phyloP scores from a whole-genome alignment of 768 basidiomycete genomes.

The Suillus subaureus region DNA sequence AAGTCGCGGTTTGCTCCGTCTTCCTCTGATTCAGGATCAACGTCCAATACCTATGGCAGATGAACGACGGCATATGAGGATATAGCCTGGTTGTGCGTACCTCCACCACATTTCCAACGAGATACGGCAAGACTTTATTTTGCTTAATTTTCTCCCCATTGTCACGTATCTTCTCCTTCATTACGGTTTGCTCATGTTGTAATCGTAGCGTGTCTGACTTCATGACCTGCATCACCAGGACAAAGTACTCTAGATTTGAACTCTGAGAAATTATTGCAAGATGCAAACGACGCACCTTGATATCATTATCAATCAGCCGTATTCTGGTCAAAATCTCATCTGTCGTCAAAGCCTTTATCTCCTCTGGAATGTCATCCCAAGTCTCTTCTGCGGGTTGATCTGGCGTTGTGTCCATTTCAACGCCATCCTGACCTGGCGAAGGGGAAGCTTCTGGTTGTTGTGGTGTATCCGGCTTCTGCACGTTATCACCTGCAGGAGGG shows the following conservation, averaged over 20 bases:
- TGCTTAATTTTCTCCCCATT: conserved; percentile 99
- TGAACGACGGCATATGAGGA: conserved; percentile 5
- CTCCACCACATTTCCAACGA: conserved; percentile 98
- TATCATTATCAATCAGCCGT: conserved; percentile 94
- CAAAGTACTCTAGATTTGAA: not conserved
- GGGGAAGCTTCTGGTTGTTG: conserved; percentile 43
- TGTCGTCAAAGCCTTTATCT: conserved; percentile 73
- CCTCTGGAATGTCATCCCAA: conserved; percentile 91
- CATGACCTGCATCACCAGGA: conserved; percentile 73
- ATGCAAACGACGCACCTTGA: conserved; percentile 62
- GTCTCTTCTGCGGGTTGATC: conserved; percentile 75
- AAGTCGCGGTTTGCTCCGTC: conserved; percentile 96
- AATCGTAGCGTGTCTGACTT: conserved; percentile 90
- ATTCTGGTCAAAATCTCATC: conserved; percentile 91
- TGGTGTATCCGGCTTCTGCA: conserved; percentile 43
- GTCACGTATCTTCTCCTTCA: conserved; percentile 99
- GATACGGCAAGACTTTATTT: conserved; percentile 97
- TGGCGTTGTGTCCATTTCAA: conserved; percentile 73
- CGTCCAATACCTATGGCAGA: conserved; percentile 78
- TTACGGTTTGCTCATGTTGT: conserved; percentile 91
- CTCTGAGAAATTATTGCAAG: not conserved
- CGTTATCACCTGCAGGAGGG: conserved; percentile 47
- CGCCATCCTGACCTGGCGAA: conserved; percentile 37
- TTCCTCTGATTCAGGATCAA: conserved; percentile 91
- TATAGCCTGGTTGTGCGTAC: conserved; percentile 43